Evolutionary conservation across 1,284 basidiomycete genomes (phyloP).

Genomic region (Schizophyllum commune): DNA sequence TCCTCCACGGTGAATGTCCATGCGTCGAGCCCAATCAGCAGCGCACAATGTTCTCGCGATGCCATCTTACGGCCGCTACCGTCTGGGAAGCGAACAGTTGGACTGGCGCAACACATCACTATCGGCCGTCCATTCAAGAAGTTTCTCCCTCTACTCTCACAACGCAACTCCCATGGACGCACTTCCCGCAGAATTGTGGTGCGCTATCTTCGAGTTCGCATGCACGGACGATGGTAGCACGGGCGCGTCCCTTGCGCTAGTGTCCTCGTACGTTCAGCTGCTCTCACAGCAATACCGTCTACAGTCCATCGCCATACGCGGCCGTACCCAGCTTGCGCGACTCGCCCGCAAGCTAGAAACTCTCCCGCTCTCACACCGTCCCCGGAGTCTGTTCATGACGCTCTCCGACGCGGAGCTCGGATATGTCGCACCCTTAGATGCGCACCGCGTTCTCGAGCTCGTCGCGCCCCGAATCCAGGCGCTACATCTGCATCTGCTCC

Average conservation of each 20-base stretch:
- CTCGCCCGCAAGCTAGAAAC: slow-evolving; percentile 8
- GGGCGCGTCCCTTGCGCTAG: slow-evolving; percentile 14
- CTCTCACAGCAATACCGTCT: slow-evolving; percentile 6
- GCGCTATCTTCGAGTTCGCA: slow-evolving; percentile 10
- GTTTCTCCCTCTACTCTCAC: background rate
- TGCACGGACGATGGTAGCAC: slow-evolving; percentile 14
- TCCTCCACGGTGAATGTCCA: too few relatives aligned
- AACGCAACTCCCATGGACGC: background rate
- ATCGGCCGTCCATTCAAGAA: background rate
- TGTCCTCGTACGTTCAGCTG: slow-evolving; percentile 11
- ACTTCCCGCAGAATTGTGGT: slow-evolving; percentile 12
- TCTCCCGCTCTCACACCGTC: background rate
- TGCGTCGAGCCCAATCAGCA: background rate
- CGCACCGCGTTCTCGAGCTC: background rate
- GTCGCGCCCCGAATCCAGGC: background rate
- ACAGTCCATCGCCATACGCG: slow-evolving; percentile 13
- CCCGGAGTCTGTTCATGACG: background rate
- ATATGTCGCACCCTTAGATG: background rate
- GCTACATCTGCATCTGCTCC: background rate
- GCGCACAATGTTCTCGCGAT: background rate
- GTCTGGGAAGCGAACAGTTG: too few relatives aligned
- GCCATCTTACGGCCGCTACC: background rate
- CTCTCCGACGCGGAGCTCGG: background rate
- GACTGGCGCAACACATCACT: too few relatives aligned
- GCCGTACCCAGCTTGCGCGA: slow-evolving; percentile 7